Evolutionary conservation across 2,329 filamentous ascomycete species (phyloP), one percentile per base, ranked within the genome.

Genomic region (Fusarium sp.): DNA sequence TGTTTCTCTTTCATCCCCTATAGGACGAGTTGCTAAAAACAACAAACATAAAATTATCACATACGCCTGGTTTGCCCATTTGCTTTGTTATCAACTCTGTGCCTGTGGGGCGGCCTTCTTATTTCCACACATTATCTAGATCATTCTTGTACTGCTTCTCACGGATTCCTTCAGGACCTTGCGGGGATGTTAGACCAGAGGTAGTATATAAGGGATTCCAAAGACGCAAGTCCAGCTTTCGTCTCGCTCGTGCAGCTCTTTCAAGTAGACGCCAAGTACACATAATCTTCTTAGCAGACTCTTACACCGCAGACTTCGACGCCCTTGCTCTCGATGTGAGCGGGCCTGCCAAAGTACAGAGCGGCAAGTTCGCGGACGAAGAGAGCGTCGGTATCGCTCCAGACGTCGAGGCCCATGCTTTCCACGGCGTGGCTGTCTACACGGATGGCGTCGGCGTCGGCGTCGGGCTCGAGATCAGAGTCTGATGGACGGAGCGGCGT

Each of bases 381-480:
- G 3, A 79, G 79, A n/a, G 84, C 84, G 71, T 94, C 91, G 14
- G 79, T 79, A 29, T 82, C 79, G 71, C 89, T 93, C 90, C 91
- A 95, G 1, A 88, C 81, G 67, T 95, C 91, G 17, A 95, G 80
- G 0, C 91, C 91, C 86, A 94, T 89, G 41, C 82, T 79, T 55
- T 85, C 82, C 45, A 94, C 73, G 50, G 90, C 86, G 23, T 87
- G 86, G 63, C 84, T 85, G 60, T 83, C 83, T 19, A 94, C 77
- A 11, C 81, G 79, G 44, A 91, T 75, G 43, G 72, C 33, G 77
- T 67, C 72, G 14, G 72, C 33, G 77, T 67, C 72, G 14, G 72
- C 69, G 6, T 77, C 77, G 11, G 67, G 67, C 5, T 65, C 58
- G 8, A 71, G 65, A 4, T 67, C 70, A 5, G 50, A 39, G 10